Percentiles rank a stretch among this genome's conserved stretches.
These are phyloP conservation scores for Aegilops bicornis DNA, from an alignment of 176 grass and related monocot species.

Conservation along the genomic window DNA sequence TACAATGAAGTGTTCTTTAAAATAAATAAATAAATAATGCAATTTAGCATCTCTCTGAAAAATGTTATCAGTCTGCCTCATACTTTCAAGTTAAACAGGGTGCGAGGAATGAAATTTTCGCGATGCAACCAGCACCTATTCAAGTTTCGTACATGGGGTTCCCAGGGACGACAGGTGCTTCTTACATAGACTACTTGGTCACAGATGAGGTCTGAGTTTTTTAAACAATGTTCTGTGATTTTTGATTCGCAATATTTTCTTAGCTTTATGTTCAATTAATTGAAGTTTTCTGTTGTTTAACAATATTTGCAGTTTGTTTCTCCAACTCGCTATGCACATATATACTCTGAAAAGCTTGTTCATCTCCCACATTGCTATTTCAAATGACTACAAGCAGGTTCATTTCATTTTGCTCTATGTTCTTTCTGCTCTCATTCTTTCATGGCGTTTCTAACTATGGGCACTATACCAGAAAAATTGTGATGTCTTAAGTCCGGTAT, in stretches of 20 bases:
- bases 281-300: slow-evolving; percentile 1
- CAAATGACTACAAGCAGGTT: slow-evolving; percentile 80
- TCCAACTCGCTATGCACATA: slow-evolving; percentile 40
- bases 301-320: slow-evolving; percentile 15
- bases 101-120: slow-evolving; percentile 76
- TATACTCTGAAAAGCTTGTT: slow-evolving; percentile 85
- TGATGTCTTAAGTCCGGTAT: not conserved
- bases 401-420: not conserved
- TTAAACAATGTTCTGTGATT: not conserved
- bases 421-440: slow-evolving; percentile 2
- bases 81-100: slow-evolving; percentile 35
- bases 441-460: not conserved
- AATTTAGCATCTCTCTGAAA: not conserved
- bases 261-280: not conserved
- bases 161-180: slow-evolving; percentile 69
- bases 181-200: slow-evolving; percentile 69
- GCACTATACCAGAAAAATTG: slow-evolving; percentile 5
- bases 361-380: slow-evolving; percentile 81
- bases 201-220: slow-evolving; percentile 48
- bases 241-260: slow-evolving; percentile 21
- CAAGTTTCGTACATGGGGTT: slow-evolving; percentile 81
- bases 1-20: not conserved
- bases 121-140: slow-evolving; percentile 67
- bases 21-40: not conserved
- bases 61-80: not conserved